These are phyloP conservation scores for Mycena rebaudengoi DNA, from an alignment of 768 basidiomycete genomes.

Conservation along the genomic window DNA sequence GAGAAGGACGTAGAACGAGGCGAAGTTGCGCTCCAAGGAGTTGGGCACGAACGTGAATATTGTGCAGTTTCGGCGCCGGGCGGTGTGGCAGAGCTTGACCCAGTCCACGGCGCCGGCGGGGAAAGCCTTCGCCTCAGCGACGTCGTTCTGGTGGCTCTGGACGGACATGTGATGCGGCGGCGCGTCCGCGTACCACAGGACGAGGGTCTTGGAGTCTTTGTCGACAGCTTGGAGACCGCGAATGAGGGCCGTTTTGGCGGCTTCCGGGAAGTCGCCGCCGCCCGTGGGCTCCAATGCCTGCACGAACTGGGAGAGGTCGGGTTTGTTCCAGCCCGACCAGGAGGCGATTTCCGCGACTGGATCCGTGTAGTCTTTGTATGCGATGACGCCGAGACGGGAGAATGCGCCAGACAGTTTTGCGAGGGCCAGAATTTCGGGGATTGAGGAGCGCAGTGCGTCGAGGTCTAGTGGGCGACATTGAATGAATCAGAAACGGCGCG, in stretches of 20 bases:
- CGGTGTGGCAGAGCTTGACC: conserved; percentile 35
- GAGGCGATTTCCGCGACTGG: conserved; percentile 21
- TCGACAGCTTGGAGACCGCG: conserved; percentile 32
- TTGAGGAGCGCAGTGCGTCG: conserved; percentile 26
- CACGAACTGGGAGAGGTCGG: conserved; percentile 28
- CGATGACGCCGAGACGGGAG: conserved; percentile 33
- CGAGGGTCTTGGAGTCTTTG: conserved; percentile 29
- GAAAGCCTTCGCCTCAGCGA: conserved; percentile 30
- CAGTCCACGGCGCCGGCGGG: conserved; percentile 34
- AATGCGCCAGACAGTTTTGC: conserved; percentile 36
- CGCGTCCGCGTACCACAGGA: conserved; percentile 40
- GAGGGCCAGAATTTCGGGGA: conserved; percentile 36
- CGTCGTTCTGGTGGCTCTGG: conserved; percentile 26
- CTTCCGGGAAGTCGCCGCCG: conserved; percentile 38
- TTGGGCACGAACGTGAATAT: conserved; percentile 32
- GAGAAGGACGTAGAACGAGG: conserved; percentile 31
- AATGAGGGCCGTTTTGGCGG: conserved; percentile 38
- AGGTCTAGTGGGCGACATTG: conserved; percentile 22
- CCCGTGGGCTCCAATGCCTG: conserved; percentile 22
- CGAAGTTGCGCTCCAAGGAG: conserved; percentile 2
- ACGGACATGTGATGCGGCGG: conserved; percentile 33
- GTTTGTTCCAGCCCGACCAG: conserved; percentile 36
- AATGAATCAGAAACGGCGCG: neutral
- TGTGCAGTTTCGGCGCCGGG: conserved; percentile 28
- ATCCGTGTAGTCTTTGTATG: conserved; percentile 35